Evolutionary conservation across 352 stramenopile genomes (phyloP), one percentile per base, ranked within the genome.

Genomic region (Pythium oligandrum): DNA sequence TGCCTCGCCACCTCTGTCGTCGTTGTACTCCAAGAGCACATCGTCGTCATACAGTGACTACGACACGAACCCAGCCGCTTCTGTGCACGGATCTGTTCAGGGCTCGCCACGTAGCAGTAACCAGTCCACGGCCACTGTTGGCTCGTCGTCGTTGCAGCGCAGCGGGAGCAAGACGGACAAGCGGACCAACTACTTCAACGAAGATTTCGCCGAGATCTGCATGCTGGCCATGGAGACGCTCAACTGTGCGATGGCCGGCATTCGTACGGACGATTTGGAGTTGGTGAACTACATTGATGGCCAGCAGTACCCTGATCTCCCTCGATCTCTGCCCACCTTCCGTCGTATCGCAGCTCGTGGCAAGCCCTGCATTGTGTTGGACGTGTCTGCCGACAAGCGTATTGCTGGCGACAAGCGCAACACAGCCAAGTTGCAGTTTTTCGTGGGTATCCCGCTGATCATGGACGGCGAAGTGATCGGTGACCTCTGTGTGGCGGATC

Each of bases 181-280:
- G 44, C 83, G 83, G 7, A 88, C 89, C 33, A 70, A 85, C 59
- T 95, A 88, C 59, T 90, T 95, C 61, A 95, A 95, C 58, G 83
- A 90, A 40, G 85, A 95, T 51, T 88, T 95, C 59, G 82, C 89
- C 35, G 83, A 95, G 62, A 93, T 95, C 46, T 95, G 85, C 46
- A 77, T 90, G 71, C 63, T 93, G 26, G 85, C 85, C 2, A 95
- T 95, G 85, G 75, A 95, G 61, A 92, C 78, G 48, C 66, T 95
- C 17, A 67, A 85, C 34, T 95, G 85, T 38, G 80, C 85, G 6
- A 93, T 95, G 81, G 85, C 83, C 4, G 85, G 85, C 26, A 93
- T 95, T 47, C 85, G 85, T 47, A 95, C 83, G 0, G 83, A 90
- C 56, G 75, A 93, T 55, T 93, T 95, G 53, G 83, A 95, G 63